phyloP scores from a whole-genome alignment of 768 basidiomycete genomes.

The Pholiota conissans region DNA sequence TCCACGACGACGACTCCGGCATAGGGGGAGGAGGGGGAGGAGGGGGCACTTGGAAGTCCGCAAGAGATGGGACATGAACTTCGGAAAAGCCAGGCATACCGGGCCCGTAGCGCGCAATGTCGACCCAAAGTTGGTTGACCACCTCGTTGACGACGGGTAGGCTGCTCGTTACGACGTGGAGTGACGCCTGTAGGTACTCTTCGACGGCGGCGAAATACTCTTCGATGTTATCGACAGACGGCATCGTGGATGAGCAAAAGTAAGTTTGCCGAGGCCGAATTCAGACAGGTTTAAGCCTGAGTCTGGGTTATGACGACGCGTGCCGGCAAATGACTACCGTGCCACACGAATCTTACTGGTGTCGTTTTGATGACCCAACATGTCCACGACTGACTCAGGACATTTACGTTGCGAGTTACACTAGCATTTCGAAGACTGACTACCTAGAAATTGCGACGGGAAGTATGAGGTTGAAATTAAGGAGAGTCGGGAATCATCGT shows the following conservation, averaged over 20 bases:
- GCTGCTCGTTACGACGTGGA: slow-evolving; percentile 56
- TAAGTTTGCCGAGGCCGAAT: not conserved
- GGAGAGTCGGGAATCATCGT: too few relatives aligned
- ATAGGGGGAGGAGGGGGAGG: slow-evolving; percentile 59
- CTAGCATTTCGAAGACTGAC: too few relatives aligned
- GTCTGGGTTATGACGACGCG: not conserved
- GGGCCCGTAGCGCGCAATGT: slow-evolving; percentile 81
- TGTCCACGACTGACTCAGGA: too few relatives aligned
- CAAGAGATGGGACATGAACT: slow-evolving; percentile 60
- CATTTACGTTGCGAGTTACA: too few relatives aligned
- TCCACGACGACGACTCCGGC: slow-evolving; percentile 45
- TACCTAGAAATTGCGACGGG: too few relatives aligned
- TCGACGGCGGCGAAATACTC: slow-evolving; percentile 69
- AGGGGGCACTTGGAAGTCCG: slow-evolving; percentile 65
- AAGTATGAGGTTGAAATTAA: too few relatives aligned
- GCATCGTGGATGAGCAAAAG: slow-evolving; percentile 22
- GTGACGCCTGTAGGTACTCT: slow-evolving; percentile 55
- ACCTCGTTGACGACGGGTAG: slow-evolving; percentile 66
- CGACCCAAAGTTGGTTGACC: slow-evolving; percentile 70
- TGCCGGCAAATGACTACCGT: slow-evolving; percentile 11
- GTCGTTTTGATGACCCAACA: slow-evolving; percentile 31
- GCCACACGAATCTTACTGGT: slow-evolving; percentile 69
- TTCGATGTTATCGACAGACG: slow-evolving; percentile 64
- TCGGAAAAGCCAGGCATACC: slow-evolving; percentile 55
- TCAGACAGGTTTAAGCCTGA: not conserved